Conservation (phyloP, 495 filamentous ascomycete genomes). For the Aspergillus sparsus region DNA sequence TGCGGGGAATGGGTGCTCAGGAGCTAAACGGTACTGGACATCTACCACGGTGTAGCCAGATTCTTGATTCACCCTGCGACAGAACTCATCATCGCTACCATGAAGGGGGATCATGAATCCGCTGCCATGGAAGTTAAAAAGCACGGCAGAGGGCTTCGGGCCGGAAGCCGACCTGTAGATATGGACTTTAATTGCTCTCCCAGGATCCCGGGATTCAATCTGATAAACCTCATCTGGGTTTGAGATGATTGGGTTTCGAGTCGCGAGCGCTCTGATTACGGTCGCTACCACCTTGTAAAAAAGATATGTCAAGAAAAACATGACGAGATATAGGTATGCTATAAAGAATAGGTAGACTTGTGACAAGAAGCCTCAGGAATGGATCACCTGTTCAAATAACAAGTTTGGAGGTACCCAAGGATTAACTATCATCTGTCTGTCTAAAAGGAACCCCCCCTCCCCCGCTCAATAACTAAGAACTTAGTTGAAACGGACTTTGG, state of each 20-base stretch:
- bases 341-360: not conserved
- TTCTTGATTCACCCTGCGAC: constrained; percentile 36
- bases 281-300: constrained; percentile 31
- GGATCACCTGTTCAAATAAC: too few relatives aligned
- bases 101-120: constrained; percentile 46
- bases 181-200: constrained; percentile 48
- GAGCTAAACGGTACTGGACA: constrained; percentile 75
- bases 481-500: too few relatives aligned
- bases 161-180: constrained; percentile 39
- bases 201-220: constrained; percentile 44
- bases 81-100: constrained; percentile 46
- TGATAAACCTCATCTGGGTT: constrained; percentile 40
- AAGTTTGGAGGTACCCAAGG: too few relatives aligned
- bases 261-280: constrained; percentile 18
- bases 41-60: constrained; percentile 46
- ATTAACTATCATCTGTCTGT: too few relatives aligned
- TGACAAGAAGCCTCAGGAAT: too few relatives aligned
- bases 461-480: too few relatives aligned
- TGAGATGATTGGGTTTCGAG: constrained; percentile 6
- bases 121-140: constrained; percentile 50
- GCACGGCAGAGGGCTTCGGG: constrained; percentile 36
- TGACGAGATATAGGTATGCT: constrained; percentile 8
- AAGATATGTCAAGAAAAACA: constrained; percentile 28
- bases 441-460: too few relatives aligned
- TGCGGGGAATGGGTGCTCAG: constrained; percentile 75